Conservation (phyloP, 768 basidiomycete genomes). For the Phaeotremella fagi region DNA sequence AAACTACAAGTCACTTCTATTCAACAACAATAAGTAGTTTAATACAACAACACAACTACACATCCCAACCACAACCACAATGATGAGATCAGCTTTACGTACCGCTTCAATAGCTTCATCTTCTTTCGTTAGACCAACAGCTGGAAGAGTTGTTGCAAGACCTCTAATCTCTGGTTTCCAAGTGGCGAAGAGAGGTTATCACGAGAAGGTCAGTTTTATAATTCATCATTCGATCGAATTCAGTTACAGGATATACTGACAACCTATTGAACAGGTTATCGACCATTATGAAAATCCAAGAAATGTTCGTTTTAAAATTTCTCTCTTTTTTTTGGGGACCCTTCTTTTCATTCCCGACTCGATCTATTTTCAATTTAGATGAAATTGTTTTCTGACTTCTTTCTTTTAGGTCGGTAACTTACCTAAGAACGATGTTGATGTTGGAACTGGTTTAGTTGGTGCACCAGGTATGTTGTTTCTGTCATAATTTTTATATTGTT, state of each 20-base stretch:
- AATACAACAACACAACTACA: slow-evolving; percentile 25
- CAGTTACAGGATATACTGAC: background rate
- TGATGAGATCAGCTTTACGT: too few species aligned
- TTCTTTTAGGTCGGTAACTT: slow-evolving; percentile 92
- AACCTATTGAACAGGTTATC: slow-evolving; percentile 13
- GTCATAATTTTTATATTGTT: background rate
- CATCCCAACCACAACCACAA: too few species aligned
- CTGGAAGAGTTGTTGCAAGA: slow-evolving; percentile 9
- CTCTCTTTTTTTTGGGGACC: background rate
- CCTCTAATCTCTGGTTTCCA: slow-evolving; percentile 15
- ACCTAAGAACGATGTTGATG: slow-evolving; percentile 82
- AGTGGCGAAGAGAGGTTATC: slow-evolving; percentile 62
- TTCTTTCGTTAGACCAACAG: slow-evolving; percentile 13
- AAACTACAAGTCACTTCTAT: background rate
- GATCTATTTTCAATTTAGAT: too few species aligned
- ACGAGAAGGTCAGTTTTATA: slow-evolving; percentile 68
- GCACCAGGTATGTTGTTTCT: slow-evolving; percentile 73
- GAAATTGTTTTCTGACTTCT: too few species aligned
- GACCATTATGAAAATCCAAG: slow-evolving; percentile 91
- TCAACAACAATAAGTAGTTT: background rate
- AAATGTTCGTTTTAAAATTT: slow-evolving; percentile 63
- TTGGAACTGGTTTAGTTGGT: slow-evolving; percentile 96
- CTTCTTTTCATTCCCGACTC: too few species aligned
- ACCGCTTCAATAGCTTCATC: slow-evolving; percentile 23
- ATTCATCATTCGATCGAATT: slow-evolving; percentile 54